Conservation (phyloP, 2,329 filamentous ascomycete species). For the Diaporthe caulivora region DNA sequence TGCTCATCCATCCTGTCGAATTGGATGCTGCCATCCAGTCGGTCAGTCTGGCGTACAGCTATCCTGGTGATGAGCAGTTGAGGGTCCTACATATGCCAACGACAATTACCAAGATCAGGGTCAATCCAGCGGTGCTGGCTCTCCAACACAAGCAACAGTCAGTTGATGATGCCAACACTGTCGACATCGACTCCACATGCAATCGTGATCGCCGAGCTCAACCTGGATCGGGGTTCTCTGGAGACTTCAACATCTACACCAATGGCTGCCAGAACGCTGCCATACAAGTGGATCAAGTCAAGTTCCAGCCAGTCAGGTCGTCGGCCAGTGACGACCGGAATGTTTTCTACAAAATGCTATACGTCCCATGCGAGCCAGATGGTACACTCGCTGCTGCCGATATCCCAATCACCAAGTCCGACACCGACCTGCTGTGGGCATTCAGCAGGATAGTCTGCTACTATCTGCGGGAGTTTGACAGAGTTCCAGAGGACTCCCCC, state of each 20-base stretch:
- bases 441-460: constrained; percentile 39
- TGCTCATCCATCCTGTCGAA: constrained; percentile 22
- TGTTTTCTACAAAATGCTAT: constrained; percentile 23
- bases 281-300: constrained; percentile 18
- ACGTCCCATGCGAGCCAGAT: constrained; percentile 20
- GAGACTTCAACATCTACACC: constrained; percentile 14
- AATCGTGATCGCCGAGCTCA: neutral
- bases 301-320: neutral
- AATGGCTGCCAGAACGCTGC: neutral
- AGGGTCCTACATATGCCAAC: constrained; percentile 25
- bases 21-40: constrained; percentile 28
- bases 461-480: constrained; percentile 39
- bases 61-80: constrained; percentile 25
- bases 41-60: constrained; percentile 27
- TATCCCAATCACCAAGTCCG: neutral
- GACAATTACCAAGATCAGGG: neutral
- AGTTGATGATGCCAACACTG: neutral
- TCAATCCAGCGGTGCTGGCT: constrained; percentile 24
- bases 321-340: constrained; percentile 2
- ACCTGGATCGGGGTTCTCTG: constrained; percentile 6
- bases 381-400: neutral
- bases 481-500: constrained; percentile 30
- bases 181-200: constrained; percentile 1
- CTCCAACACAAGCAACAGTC: neutral
- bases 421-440: constrained; percentile 7